Base-by-base conservation (phyloP, 2,329 filamentous ascomycete species). In the Domatiomyces catenatus region DNA sequence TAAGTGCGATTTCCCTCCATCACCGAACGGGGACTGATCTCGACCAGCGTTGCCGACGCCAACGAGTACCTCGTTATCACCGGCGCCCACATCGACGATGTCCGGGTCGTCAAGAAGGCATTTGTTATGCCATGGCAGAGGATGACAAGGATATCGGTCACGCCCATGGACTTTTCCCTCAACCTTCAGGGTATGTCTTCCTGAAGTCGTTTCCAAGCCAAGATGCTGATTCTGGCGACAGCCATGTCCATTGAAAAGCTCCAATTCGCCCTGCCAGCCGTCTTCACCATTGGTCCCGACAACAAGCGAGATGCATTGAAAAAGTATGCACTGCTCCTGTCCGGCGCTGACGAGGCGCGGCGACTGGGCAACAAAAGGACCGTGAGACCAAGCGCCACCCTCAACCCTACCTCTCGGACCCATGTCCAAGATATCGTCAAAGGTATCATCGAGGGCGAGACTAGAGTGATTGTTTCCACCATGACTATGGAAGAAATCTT, bases 401-500 rank as follows among this genome's bases (percentile, higher is more conserved):
- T 68, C 12, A 68, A 66, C 36, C 67, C 68, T 15, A 69, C 66
- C 56, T 72, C 71, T 19, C 67, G 72, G n/a, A 72, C 76, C 49
- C 84, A 90, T 67, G 80, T 92, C 15, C 83, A 84, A 61, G 84
- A 84, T 58, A 93, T 93, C 54, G 83, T 93, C 66, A 90, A 87
- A 66, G 86, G 86, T 53, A 88, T 93, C 64, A 92, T 93, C 59
- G 86, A 93, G 65, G 87, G 87, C 54, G 87, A 93, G 66, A 89
- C 84, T 1, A 77, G 87, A 52, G 83, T 86, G 5, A 79, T 93
- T 49, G 84, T 93, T 43, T 86, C 81, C 0, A 82, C 79, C 59
- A 90, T 93, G 84, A 89, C 85, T n/a, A 90, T 92, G 84, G 86
- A 90, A 63, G 86, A 92, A 66, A 84, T 93, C 52, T 89, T 89